Percentiles rank a stretch among this genome's conserved stretches.
These are phyloP conservation scores for Starmerella stellata DNA, from an alignment of 805 yeast species.

Conservation along the genomic window DNA sequence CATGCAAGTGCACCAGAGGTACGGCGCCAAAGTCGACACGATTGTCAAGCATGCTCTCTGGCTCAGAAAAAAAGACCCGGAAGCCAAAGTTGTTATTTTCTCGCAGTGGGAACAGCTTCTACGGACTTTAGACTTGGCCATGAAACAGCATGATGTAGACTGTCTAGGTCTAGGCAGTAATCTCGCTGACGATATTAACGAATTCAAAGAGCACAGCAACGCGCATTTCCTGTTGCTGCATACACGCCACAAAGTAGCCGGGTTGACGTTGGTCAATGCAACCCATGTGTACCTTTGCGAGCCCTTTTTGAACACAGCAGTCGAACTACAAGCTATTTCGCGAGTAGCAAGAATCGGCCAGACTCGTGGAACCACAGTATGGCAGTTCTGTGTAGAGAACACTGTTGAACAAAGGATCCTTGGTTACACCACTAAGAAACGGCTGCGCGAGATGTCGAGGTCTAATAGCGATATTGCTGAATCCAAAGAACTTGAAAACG, in stretches of 20 bases:
- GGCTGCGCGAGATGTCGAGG: constrained; percentile 26
- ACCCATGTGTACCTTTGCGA: constrained; percentile 83
- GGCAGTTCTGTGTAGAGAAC: constrained; percentile 73
- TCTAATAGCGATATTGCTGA: constrained; percentile 9
- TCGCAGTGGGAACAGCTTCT: constrained; percentile 79
- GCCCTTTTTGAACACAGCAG: constrained; percentile 71
- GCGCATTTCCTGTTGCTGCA: constrained; percentile 75
- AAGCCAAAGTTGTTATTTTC: constrained; percentile 66
- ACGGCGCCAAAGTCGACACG: constrained; percentile 76
- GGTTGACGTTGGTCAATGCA: constrained; percentile 79
- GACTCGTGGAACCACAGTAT: constrained; percentile 57
- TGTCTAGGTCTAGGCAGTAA: constrained; percentile 36
- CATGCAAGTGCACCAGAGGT: constrained; percentile 30
- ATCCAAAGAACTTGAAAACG: constrained; percentile 9
- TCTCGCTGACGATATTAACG: constrained; percentile 2
- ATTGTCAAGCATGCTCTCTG: constrained; percentile 55
- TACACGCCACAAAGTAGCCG: constrained; percentile 63
- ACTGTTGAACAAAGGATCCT: constrained; percentile 83
- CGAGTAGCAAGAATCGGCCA: constrained; percentile 91
- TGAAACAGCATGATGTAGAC: constrained; percentile 38
- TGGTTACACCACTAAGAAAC: constrained; percentile 42
- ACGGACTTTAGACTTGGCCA: constrained; percentile 44
- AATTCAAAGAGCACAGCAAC: constrained; percentile 31
- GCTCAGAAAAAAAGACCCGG: constrained; percentile 37
- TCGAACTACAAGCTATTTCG: constrained; percentile 82